Conservation (phyloP, 1,284 basidiomycete genomes). For the Malassezia pachydermatis region DNA sequence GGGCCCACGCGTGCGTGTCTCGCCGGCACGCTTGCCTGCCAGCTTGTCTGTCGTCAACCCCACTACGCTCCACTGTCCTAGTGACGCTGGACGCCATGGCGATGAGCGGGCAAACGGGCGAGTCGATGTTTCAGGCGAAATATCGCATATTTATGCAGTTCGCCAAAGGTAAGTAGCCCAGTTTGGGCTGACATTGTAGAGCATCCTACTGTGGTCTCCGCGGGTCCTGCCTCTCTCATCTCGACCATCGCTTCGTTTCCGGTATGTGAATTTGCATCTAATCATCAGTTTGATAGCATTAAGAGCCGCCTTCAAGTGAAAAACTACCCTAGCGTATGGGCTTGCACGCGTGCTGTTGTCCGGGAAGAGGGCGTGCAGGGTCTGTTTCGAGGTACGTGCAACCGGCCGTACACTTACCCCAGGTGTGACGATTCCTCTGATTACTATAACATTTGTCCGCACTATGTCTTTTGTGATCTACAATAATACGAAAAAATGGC, state of each 20-base stretch:
- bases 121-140: constrained; percentile 6
- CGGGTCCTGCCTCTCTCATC: constrained; percentile 43
- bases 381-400: constrained; percentile 67
- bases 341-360: constrained; percentile 51
- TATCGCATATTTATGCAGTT: constrained; percentile 2
- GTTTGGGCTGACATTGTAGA: constrained; percentile 7
- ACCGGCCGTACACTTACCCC: not conserved
- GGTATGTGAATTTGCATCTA: constrained; percentile 7
- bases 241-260: constrained; percentile 45
- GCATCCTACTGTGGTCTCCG: constrained; percentile 40
- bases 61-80: too few species aligned
- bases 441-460: constrained; percentile 95
- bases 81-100: not conserved
- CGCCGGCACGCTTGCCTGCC: too few species aligned
- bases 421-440: constrained; percentile 68
- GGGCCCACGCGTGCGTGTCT: too few species aligned
- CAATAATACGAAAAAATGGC: constrained; percentile 71
- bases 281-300: constrained; percentile 36
- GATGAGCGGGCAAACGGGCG: not conserved
- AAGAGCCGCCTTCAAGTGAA: constrained; percentile 44
- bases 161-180: not conserved
- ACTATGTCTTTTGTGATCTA: constrained; percentile 86
- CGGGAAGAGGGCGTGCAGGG: constrained; percentile 82
- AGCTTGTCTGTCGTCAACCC: too few species aligned
- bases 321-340: constrained; percentile 42